phyloP scores from a whole-genome alignment of 805 yeast genomes.

The Wickerhamomyces subpelliculosus region DNA sequence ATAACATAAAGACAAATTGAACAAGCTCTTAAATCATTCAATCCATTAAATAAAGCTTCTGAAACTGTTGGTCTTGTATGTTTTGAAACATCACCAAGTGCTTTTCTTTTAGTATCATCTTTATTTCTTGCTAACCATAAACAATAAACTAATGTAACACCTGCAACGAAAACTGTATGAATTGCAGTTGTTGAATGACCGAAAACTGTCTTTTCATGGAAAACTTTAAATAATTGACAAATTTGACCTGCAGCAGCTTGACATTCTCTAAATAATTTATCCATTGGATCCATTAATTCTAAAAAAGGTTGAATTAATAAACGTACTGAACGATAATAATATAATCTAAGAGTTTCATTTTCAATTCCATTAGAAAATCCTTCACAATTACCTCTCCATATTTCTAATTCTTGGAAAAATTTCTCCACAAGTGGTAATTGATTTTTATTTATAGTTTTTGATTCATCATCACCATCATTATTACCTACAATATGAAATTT shows the following conservation, averaged over 20 bases:
- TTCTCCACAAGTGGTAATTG: conserved; percentile 46
- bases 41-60: conserved; percentile 44
- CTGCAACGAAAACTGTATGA: conserved; percentile 63
- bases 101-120: conserved; percentile 48
- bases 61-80: conserved; percentile 55
- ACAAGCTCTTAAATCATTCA: conserved; percentile 61
- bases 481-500: conserved; percentile 34
- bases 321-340: conserved; percentile 55
- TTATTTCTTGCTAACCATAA: conserved; percentile 59
- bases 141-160: conserved; percentile 60
- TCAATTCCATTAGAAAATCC: conserved; percentile 43
- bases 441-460: conserved; percentile 10
- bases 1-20: conserved; percentile 57
- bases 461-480: conserved; percentile 7
- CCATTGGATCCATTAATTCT: conserved; percentile 54
- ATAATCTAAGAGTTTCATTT: conserved; percentile 50
- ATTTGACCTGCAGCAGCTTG: conserved; percentile 70
- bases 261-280: conserved; percentile 54
- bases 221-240: conserved; percentile 55
- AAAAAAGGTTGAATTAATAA: conserved; percentile 57
- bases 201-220: conserved; percentile 52
- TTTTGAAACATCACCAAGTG: conserved; percentile 49
- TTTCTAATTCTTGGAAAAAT: conserved; percentile 46
- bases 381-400: conserved; percentile 50
- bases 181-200: conserved; percentile 64